Base-by-base conservation (phyloP, 2,329 filamentous ascomycete species). In the Fusarium kyushuense region DNA sequence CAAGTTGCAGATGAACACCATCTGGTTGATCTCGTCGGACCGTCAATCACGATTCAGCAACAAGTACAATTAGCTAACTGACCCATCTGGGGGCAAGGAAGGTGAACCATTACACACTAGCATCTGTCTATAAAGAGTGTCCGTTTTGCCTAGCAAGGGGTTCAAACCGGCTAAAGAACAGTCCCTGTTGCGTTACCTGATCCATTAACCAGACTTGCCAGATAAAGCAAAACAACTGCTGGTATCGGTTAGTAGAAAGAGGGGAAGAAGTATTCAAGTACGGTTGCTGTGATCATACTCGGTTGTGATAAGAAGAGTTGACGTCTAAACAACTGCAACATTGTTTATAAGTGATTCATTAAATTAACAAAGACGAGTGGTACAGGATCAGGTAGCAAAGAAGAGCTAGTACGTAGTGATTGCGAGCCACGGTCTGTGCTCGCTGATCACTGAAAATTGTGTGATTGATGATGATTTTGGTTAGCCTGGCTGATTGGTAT, bases 81-180 rank as follows among this genome's bases (percentile, higher is more conserved):
- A 49, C 23, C 47, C 47, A 49, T 29, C 23, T 38, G 19, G 29
- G 35, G 38, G 27, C 43, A 67, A 32, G 51, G 36, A 45, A 46
- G 35, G 30, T 32, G 54, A 54, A 47, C 51, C 21, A 42, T 21
- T 19, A n/a, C 41, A 59, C 42, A 65, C 46, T 30, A 60, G 45
- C 17, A 40, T 54, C 38, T 49, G 41, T 48, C 30, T 42, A 51
- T 49, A 52, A 53, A 38, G 23, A 42, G 52, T 43, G 32, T 25
- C 53, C 41, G 49, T 47, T 66, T 54, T 62, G 38, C 45, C 38
- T 38, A 45, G 51, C 49, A 66, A 69, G 57, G 62, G 54, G 59
- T 33, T 67, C 49, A 62, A 38, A 36, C 57, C 53, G 57, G 66
- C 49, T 70, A 70, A 70, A 67, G 58, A 14, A 48, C 46, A 70